Conservation (phyloP, 306 rosid genomes). For the Medicago truncatula region MtrunA17r5.0-ANR NC_053046.1:39099001-39099500, state of each 20-base stretch:
- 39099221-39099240: slow-evolving; percentile 61
- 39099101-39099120: slow-evolving; percentile 19
- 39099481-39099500: too few species aligned
- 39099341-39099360: not conserved
- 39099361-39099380: not conserved
- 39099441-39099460: too few species aligned
- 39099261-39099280: not conserved
- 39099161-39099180: slow-evolving; percentile 50
- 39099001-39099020: not conserved
- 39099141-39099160: slow-evolving; percentile 41
- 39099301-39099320: not conserved
- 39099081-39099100: slow-evolving; percentile 5
- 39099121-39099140: slow-evolving; percentile 33
- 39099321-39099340: too few species aligned
- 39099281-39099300: not conserved
- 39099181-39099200: slow-evolving; percentile 50
- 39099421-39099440: not conserved
- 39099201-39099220: slow-evolving; percentile 49
- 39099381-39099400: too few species aligned
- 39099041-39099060: slow-evolving; percentile 31
- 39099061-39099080: not conserved
- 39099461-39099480: too few species aligned
- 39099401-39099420: too few species aligned
- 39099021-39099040: slow-evolving; percentile 42
- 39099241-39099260: not conserved